A percentile compares a stretch with the other conserved stretches of the same genome.
phyloP scores from a whole-genome alignment of 768 basidiomycete genomes.

The Zangia roseola region DNA sequence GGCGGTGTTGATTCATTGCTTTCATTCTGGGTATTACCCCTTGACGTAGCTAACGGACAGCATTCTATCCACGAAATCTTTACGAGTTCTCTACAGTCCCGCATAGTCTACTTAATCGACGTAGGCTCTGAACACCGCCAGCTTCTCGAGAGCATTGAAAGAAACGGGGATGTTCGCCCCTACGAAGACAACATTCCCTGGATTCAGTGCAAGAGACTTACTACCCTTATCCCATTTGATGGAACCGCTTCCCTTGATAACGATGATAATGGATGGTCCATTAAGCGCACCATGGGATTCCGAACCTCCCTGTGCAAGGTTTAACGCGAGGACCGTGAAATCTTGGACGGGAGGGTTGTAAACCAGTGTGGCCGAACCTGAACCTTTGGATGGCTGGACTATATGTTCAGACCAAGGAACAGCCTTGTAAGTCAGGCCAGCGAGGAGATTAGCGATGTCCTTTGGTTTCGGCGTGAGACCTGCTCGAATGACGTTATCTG shows the following conservation, averaged over 20 bases:
- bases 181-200: slow-evolving; percentile 82
- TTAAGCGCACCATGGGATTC: slow-evolving; percentile 63
- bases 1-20: too few species aligned
- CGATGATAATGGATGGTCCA: slow-evolving; percentile 85
- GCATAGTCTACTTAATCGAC: slow-evolving; percentile 14
- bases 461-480: slow-evolving; percentile 96
- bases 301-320: slow-evolving; percentile 41
- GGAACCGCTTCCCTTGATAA: slow-evolving; percentile 64
- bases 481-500: slow-evolving; percentile 98
- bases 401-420: slow-evolving; percentile 67
- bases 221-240: slow-evolving; percentile 47
- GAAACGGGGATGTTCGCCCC: slow-evolving; percentile 64
- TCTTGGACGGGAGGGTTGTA: slow-evolving; percentile 95
- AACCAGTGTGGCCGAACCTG: slow-evolving; percentile 41
- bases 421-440: slow-evolving; percentile 82
- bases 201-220: slow-evolving; percentile 40
- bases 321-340: slow-evolving; percentile 79
- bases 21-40: neutral
- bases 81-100: neutral
- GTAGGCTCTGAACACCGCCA: slow-evolving; percentile 31
- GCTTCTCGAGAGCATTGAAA: slow-evolving; percentile 37
- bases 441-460: slow-evolving; percentile 87
- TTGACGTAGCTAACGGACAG: neutral
- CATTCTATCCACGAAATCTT: neutral
- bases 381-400: slow-evolving; percentile 58